Evolutionary conservation across 2,329 filamentous ascomycete genomes (phyloP).

Genomic region (Tetracladium maxilliforme): DNA sequence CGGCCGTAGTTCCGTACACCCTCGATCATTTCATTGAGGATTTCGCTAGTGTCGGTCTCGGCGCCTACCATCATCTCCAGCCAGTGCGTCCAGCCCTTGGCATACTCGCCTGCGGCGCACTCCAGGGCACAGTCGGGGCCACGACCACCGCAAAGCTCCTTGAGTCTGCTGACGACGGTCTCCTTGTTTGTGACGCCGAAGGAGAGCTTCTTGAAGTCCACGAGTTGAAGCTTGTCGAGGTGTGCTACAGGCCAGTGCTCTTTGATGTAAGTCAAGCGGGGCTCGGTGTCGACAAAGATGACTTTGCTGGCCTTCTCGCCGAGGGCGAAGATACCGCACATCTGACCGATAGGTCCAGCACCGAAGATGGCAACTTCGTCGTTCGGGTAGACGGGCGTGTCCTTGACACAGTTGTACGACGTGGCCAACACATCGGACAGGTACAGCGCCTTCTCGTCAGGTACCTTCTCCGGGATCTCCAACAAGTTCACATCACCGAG

Average conservation of each 20-base stretch:
- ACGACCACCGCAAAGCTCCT: constrained; percentile 56
- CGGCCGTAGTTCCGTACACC: constrained; percentile 58
- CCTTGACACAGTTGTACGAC: constrained; percentile 69
- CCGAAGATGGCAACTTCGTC: constrained; percentile 75
- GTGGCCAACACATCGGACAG: constrained; percentile 71
- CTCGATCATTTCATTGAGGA: constrained; percentile 67
- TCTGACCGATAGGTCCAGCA: constrained; percentile 77
- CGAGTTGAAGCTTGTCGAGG: constrained; percentile 40
- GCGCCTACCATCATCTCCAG: constrained; percentile 44
- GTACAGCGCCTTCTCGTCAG: constrained; percentile 73
- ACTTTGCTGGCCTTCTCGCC: constrained; percentile 60
- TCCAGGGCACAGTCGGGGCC: constrained; percentile 67
- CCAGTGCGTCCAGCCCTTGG: constrained; percentile 46
- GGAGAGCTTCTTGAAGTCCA: constrained; percentile 51
- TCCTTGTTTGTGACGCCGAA: constrained; percentile 39
- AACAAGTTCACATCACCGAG: constrained; percentile 70
- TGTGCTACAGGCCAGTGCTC: constrained; percentile 36
- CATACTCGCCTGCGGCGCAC: constrained; percentile 44
- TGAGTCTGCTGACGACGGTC: constrained; percentile 57
- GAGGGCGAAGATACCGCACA: constrained; percentile 62
- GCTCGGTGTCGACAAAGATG: constrained; percentile 65
- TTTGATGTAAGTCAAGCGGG: constrained; percentile 54
- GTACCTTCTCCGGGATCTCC: constrained; percentile 61
- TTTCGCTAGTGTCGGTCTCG: constrained; percentile 76
- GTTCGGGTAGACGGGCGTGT: constrained; percentile 64